phyloP scores from a whole-genome alignment of 805 yeast genomes.

The Saturnispora bothae region DNA sequence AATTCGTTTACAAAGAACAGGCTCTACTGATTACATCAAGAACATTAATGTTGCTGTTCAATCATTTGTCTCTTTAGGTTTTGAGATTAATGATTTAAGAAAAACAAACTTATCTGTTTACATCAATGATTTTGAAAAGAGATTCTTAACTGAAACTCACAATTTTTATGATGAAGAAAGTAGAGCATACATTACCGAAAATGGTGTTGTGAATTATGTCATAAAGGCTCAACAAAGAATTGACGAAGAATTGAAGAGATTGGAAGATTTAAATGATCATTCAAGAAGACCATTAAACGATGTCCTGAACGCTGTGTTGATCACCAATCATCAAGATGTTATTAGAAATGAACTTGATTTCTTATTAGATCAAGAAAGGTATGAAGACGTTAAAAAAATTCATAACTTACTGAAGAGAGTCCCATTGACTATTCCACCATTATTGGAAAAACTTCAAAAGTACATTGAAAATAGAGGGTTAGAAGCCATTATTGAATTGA shows the following conservation, averaged over 20 bases:
- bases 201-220: conserved; percentile 86
- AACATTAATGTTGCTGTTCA: conserved; percentile 65
- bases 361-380: conserved; percentile 64
- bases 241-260: conserved; percentile 70
- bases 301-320: conserved; percentile 63
- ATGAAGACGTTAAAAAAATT: conserved; percentile 68
- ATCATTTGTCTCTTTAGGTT: conserved; percentile 82
- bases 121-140: conserved; percentile 65
- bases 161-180: conserved; percentile 64
- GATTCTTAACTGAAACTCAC: conserved; percentile 61
- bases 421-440: conserved; percentile 65
- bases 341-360: conserved; percentile 68
- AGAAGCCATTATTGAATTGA: conserved; percentile 48
- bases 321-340: conserved; percentile 64
- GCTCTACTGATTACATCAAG: conserved; percentile 58
- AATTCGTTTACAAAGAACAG: conserved; percentile 69
- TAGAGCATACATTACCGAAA: conserved; percentile 48
- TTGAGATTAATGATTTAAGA: conserved; percentile 82
- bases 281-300: conserved; percentile 70
- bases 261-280: conserved; percentile 74
- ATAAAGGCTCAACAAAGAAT: conserved; percentile 75
- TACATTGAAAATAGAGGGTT: conserved; percentile 62
- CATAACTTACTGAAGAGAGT: conserved; percentile 68
- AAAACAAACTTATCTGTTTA: conserved; percentile 77
- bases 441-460: conserved; percentile 60